Percentiles rank a stretch among this genome's conserved stretches.
These are phyloP conservation scores for Mycena venus DNA, from an alignment of 768 basidiomycete species.

Conservation along the genomic window DNA sequence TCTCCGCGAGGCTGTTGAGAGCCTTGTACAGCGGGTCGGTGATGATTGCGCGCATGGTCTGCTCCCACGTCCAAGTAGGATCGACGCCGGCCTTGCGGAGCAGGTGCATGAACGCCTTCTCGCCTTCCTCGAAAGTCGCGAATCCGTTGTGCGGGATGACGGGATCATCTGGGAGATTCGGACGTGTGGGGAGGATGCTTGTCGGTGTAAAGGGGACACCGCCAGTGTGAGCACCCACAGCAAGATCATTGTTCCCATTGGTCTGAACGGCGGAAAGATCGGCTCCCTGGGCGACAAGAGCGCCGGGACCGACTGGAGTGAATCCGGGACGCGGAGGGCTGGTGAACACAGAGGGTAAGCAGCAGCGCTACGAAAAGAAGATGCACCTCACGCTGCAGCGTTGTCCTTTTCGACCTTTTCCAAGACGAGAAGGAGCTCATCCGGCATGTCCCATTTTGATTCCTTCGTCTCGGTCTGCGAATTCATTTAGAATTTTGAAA, in stretches of 20 bases:
- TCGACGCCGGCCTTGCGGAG: slow-evolving; percentile 92
- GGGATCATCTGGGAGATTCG: slow-evolving; percentile 88
- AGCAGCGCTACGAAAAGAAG: slow-evolving; percentile 1
- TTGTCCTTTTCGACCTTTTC: slow-evolving; percentile 87
- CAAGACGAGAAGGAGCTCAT: slow-evolving; percentile 87
- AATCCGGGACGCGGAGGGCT: slow-evolving; percentile 54
- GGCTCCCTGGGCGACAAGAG: slow-evolving; percentile 66
- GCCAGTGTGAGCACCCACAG: slow-evolving; percentile 66
- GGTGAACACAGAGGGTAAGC: slow-evolving; percentile 14
- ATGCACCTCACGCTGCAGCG: slow-evolving; percentile 35
- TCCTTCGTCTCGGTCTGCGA: slow-evolving; percentile 85
- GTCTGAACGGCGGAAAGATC: slow-evolving; percentile 65
- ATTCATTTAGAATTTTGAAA: background rate
- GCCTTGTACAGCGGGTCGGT: slow-evolving; percentile 98
- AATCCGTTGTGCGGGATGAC: slow-evolving; percentile 94
- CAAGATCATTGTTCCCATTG: slow-evolving; percentile 62
- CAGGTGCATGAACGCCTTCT: slow-evolving; percentile 93
- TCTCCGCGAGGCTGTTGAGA: slow-evolving; percentile 92
- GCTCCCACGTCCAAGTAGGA: slow-evolving; percentile 97
- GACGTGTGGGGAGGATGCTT: slow-evolving; percentile 77
- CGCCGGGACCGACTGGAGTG: slow-evolving; percentile 65
- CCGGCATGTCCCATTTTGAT: slow-evolving; percentile 98
- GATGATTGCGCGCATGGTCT: slow-evolving; percentile 97
- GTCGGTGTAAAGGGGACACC: slow-evolving; percentile 71
- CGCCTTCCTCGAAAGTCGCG: slow-evolving; percentile 87